These are phyloP conservation scores for Diaporthe humulicola DNA, from an alignment of 2,329 filamentous ascomycete species.

Conservation along the genomic window DNA sequence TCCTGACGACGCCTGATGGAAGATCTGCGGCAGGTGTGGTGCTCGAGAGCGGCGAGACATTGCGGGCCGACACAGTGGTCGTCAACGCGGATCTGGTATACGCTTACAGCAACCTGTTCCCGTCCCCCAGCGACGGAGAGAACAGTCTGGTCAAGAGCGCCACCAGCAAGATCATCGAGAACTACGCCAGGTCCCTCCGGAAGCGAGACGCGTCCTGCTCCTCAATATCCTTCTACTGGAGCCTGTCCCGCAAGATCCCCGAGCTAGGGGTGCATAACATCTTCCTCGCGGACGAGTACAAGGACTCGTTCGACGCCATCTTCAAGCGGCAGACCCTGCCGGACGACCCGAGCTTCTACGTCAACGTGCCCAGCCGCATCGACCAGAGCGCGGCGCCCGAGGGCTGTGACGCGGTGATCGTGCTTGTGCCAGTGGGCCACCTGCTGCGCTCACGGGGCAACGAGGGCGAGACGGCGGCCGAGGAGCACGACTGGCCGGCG, in stretches of 20 bases:
- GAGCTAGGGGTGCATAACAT: conserved; percentile 81
- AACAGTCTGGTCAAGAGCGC: not conserved
- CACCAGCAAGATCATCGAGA: conserved; percentile 37
- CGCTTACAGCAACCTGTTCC: conserved; percentile 79
- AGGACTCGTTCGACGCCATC: conserved; percentile 80
- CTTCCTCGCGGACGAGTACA: conserved; percentile 81
- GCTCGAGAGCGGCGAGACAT: conserved; percentile 68
- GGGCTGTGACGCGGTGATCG: conserved; percentile 75
- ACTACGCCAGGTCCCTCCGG: conserved; percentile 55
- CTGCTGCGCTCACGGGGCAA: conserved; percentile 62
- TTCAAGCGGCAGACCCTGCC: conserved; percentile 79
- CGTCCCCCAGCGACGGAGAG: conserved; percentile 44
- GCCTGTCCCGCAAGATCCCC: conserved; percentile 69
- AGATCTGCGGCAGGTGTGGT: conserved; percentile 69
- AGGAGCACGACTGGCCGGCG: conserved; percentile 70
- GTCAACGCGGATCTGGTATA: conserved; percentile 83
- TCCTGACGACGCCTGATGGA: conserved; percentile 66
- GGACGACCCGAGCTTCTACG: conserved; percentile 79
- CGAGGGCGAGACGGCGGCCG: conserved; percentile 47
- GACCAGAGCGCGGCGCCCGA: conserved; percentile 76
- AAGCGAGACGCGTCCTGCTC: conserved; percentile 74
- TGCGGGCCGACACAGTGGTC: conserved; percentile 75
- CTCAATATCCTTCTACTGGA: conserved; percentile 84
- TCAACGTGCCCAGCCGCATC: conserved; percentile 80
- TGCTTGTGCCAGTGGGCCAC: conserved; percentile 80